These are phyloP conservation scores for Mortierella sp. DNA, from an alignment of 371 early-diverging fungal species.

Conservation along the genomic window DNA sequence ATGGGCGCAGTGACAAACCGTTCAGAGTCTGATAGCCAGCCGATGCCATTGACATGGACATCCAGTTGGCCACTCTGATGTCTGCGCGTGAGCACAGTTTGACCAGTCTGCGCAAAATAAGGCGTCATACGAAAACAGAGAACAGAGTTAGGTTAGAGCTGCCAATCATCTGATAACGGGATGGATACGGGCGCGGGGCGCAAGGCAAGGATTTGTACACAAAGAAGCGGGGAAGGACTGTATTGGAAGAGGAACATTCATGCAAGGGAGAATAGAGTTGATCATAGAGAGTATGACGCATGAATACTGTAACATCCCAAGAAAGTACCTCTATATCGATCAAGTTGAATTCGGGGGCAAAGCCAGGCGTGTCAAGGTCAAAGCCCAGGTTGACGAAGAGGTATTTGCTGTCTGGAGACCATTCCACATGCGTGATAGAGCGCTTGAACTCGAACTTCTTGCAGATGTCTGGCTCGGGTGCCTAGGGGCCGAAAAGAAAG, in stretches of 20 bases:
- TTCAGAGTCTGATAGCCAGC: slow-evolving; percentile 35
- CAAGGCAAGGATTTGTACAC: too few species aligned
- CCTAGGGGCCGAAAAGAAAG: slow-evolving; percentile 6
- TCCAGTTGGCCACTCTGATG: slow-evolving; percentile 9
- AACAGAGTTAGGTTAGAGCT: background rate
- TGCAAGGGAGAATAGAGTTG: background rate
- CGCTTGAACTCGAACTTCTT: slow-evolving; percentile 29
- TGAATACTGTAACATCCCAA: too few species aligned
- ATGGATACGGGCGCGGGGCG: too few species aligned
- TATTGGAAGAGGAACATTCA: too few species aligned
- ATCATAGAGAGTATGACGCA: background rate
- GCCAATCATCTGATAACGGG: too few species aligned
- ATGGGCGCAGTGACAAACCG: slow-evolving; percentile 25
- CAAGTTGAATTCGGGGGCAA: slow-evolving; percentile 25
- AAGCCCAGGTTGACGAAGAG: slow-evolving; percentile 35
- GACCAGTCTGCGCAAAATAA: slow-evolving; percentile 19
- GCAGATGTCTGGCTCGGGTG: slow-evolving; percentile 30
- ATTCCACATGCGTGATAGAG: slow-evolving; percentile 35
- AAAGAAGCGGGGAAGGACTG: too few species aligned
- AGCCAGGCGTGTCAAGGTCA: slow-evolving; percentile 9
- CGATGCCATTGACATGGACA: slow-evolving; percentile 17
- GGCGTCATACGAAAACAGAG: background rate
- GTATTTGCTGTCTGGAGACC: slow-evolving; percentile 44
- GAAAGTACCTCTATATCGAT: slow-evolving; percentile 33
- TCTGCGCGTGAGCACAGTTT: slow-evolving; percentile 21